Evolutionary conservation across 495 filamentous ascomycete species (phyloP), one percentile per base, ranked within the genome.

Genomic region (Xylaria flabelliformis): DNA sequence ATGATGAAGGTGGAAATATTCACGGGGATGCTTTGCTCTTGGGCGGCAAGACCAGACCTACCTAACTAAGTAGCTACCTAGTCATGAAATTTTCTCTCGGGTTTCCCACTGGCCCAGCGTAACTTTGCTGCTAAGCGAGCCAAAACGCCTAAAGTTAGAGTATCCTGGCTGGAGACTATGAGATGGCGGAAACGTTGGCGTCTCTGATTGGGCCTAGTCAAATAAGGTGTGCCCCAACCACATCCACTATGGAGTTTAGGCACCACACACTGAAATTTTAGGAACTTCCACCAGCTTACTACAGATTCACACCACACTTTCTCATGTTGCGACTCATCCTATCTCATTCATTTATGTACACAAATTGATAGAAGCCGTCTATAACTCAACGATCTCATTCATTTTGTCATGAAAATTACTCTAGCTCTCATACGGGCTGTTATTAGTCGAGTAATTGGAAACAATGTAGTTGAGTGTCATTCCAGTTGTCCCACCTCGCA

Each of bases 41-140:
- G 58, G 58, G 44, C 68, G 46, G 32, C 53, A 46, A 59, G 53
- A 21, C 17, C 48, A 21, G 2, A 6, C 55, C 42, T 36, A 70
- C 58, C 58, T 51, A 36, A 36, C 32, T 4, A 5, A 36, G 6
- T 4, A 36, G 0, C 4, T 36, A 70, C 2, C 15, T 48, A 19
- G 55, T 59, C 67, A 70, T 70, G 68, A 70, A 70, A 70, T 70
- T 70, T 70, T 70, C 46, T 29, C 68, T 55, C 29, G 58, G 55
- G 56, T 44, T 32, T 46, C 44, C 50, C 65, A 67, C 29, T 36
- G 17, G 50, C 36, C 36, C 65, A 39, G 44, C 1, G 19, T 34
- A 44, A 48, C n/a, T n/a, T n/a, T 32, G 21, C 32, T 34, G 65
- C 65, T 67, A 67, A 67, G 65, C 65, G 65, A 67, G 65, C 44